Evolutionary conservation across 2,329 filamentous ascomycete species (phyloP).

Genomic region (Penicillium sp.): DNA sequence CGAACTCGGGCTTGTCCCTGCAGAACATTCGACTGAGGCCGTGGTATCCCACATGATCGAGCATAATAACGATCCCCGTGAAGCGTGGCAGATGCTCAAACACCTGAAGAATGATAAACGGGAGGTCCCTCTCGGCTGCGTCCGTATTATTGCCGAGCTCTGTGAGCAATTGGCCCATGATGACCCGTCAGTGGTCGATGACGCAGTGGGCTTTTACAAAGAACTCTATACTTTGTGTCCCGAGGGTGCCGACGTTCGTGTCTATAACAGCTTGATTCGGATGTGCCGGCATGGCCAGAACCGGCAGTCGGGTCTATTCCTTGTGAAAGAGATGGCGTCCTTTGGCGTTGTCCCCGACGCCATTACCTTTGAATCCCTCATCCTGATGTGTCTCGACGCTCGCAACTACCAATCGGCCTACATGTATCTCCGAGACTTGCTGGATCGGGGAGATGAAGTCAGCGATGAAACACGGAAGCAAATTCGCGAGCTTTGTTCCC

Average conservation of each 20-base stretch:
- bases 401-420: slow-evolving; percentile 38
- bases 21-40: slow-evolving; percentile 61
- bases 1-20: slow-evolving; percentile 59
- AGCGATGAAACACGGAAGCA: slow-evolving; percentile 24
- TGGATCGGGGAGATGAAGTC: slow-evolving; percentile 29
- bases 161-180: slow-evolving; percentile 44
- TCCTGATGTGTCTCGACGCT: slow-evolving; percentile 56
- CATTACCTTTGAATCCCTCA: slow-evolving; percentile 64
- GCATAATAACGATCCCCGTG: slow-evolving; percentile 47
- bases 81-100: slow-evolving; percentile 60
- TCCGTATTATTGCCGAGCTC: slow-evolving; percentile 53
- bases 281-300: slow-evolving; percentile 49
- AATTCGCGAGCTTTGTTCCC: slow-evolving; percentile 31
- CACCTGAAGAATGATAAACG: slow-evolving; percentile 53
- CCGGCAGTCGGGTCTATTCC: slow-evolving; percentile 60
- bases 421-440: slow-evolving; percentile 41
- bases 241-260: slow-evolving; percentile 45
- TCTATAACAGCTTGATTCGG: slow-evolving; percentile 62
- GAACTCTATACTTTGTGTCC: slow-evolving; percentile 55
- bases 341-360: slow-evolving; percentile 55
- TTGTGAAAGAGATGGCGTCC: slow-evolving; percentile 63
- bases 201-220: slow-evolving; percentile 63
- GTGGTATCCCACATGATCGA: slow-evolving; percentile 60
- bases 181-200: slow-evolving; percentile 39
- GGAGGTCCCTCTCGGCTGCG: slow-evolving; percentile 51